Percentiles rank a stretch among this genome's conserved stretches.
Conservation (phyloP, 306 rosid genomes). For the Alnus glutinosa region DNA sequence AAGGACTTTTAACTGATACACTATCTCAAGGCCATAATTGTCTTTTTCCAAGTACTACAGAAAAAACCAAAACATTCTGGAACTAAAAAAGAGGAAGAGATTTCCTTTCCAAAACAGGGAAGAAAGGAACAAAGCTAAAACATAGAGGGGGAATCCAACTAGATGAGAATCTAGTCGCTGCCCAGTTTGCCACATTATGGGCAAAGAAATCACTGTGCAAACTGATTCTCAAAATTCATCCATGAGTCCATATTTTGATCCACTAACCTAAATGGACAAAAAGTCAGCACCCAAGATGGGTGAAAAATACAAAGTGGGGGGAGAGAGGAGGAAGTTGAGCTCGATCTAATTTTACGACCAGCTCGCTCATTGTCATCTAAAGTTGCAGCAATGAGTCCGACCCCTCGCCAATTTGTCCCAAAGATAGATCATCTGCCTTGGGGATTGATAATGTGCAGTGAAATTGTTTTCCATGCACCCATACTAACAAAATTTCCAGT, state of each 20-base stretch:
- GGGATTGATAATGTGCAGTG: conserved; percentile 97
- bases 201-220: background rate
- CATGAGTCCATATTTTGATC: background rate
- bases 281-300: background rate
- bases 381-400: conserved; percentile 83
- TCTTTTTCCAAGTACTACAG: background rate
- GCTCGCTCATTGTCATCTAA: conserved; percentile 49
- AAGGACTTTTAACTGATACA: background rate
- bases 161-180: too few species aligned
- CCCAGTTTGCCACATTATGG: too few species aligned
- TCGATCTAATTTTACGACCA: background rate
- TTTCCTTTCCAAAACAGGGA: too few species aligned
- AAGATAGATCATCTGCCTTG: conserved; percentile 92
- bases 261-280: background rate
- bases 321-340: too few species aligned
- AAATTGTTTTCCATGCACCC: conserved; percentile 87
- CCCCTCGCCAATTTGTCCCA: conserved; percentile 88
- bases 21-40: conserved; percentile 3
- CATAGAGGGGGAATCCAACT: too few species aligned
- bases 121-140: too few species aligned
- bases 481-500: conserved; percentile 97
- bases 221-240: background rate
- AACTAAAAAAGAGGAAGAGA: too few species aligned
- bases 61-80: too few species aligned
- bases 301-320: background rate